phyloP scores from a whole-genome alignment of 2,329 filamentous ascomycete species.

The Cyanodermella asteris region DNA sequence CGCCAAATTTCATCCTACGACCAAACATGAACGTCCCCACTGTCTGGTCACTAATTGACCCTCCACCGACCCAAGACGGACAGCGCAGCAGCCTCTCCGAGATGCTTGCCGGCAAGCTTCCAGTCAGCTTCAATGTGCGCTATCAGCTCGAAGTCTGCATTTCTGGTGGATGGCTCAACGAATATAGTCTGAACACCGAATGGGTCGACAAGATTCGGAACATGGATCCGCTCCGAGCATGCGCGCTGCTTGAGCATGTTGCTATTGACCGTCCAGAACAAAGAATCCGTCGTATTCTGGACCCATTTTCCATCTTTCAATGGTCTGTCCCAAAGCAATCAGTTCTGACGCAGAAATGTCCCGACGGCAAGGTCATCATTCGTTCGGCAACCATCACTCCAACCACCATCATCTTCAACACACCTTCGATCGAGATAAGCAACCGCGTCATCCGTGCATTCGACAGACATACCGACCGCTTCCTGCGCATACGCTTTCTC shows the following conservation, averaged over 20 bases:
- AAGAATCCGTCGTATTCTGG: conserved; percentile 34
- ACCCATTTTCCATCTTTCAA: conserved; percentile 55
- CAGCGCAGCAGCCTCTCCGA: conserved; percentile 14
- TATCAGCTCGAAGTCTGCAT: conserved; percentile 90
- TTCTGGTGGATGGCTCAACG: conserved; percentile 55
- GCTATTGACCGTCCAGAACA: conserved; percentile 38
- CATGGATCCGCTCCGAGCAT: conserved; percentile 32
- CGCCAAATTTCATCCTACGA: conserved; percentile 18
- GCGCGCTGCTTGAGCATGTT: conserved; percentile 50
- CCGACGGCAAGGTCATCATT: conserved; percentile 51
- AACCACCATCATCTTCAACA: conserved; percentile 56
- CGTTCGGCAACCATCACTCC: conserved; percentile 66
- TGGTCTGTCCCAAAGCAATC: conserved; percentile 19
- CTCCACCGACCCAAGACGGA: conserved; percentile 10
- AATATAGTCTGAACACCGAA: conserved; percentile 44
- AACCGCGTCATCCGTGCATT: conserved; percentile 70
- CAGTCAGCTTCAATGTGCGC: conserved; percentile 47
- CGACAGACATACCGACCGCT: conserved; percentile 46
- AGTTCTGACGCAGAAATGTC: conserved; percentile 31
- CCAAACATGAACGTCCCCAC: conserved; percentile 4
- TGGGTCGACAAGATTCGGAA: conserved; percentile 43
- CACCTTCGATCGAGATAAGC: conserved; percentile 62
- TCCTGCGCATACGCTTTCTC: conserved; percentile 72
- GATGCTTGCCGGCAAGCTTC: conserved; percentile 13
- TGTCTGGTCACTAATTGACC: conserved; percentile 21